Evolutionary conservation across 2,329 filamentous ascomycete species (phyloP).

Genomic region (Madurella mycetomatis): DNA sequence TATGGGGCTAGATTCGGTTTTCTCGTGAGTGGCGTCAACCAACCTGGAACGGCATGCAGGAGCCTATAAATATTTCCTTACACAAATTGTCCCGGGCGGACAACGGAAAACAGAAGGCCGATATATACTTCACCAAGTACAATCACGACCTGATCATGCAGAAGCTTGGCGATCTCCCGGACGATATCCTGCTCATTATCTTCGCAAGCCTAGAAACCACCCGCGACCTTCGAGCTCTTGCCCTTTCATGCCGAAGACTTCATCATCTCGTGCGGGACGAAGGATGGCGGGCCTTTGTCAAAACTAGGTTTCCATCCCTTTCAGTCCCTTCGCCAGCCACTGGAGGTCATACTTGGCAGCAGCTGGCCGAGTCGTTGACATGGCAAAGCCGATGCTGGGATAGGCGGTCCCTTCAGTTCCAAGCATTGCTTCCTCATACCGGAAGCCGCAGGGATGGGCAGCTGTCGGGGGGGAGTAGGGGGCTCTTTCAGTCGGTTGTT

Average conservation of each 20-base stretch:
- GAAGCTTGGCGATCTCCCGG: slow-evolving; percentile 42
- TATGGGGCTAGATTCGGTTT: too few relatives aligned
- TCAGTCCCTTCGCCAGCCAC: slow-evolving; percentile 28
- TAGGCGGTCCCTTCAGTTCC: slow-evolving; percentile 40
- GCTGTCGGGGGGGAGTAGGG: slow-evolving; percentile 30
- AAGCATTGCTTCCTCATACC: slow-evolving; percentile 26
- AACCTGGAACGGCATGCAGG: too few relatives aligned
- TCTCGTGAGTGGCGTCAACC: too few relatives aligned
- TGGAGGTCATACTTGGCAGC: slow-evolving; percentile 31
- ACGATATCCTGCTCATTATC: slow-evolving; percentile 48
- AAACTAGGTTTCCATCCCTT: slow-evolving; percentile 41
- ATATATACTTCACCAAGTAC: background rate
- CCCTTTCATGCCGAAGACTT: slow-evolving; percentile 37
- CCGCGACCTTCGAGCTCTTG: slow-evolving; percentile 42
- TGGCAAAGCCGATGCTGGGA: slow-evolving; percentile 53
- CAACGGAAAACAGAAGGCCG: background rate
- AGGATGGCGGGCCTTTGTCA: slow-evolving; percentile 49
- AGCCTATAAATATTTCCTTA: background rate
- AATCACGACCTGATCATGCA: background rate
- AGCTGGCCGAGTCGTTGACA: slow-evolving; percentile 43
- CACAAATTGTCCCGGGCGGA: background rate
- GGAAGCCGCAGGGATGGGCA: slow-evolving; percentile 20
- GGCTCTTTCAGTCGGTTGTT: slow-evolving; percentile 44
- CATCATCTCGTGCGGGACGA: slow-evolving; percentile 35
- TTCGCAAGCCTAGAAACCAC: slow-evolving; percentile 46